A percentile compares a stretch with the other conserved stretches of the same genome.
These are phyloP conservation scores for Aspergillus vadensis DNA, from an alignment of 2,329 filamentous ascomycete species.

Conservation along the genomic window DNA sequence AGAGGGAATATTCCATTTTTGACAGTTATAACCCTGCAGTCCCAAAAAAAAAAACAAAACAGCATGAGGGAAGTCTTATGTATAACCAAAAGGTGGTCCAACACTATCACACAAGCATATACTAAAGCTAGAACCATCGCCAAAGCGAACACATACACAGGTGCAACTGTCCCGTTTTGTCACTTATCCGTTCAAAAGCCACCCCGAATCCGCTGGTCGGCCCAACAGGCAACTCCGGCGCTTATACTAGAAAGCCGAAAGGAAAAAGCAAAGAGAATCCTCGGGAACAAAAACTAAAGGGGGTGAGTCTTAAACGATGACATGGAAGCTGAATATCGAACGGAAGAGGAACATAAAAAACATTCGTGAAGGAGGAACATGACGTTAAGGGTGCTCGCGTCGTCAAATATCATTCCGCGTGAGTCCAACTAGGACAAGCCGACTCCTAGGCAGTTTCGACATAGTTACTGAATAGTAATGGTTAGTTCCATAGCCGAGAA, in stretches of 20 bases:
- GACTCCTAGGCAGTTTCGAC: conserved; percentile 35
- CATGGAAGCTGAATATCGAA: neutral
- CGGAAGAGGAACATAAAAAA: conserved; percentile 6
- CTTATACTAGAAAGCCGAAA: neutral
- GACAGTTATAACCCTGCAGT: neutral
- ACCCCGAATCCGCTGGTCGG: neutral
- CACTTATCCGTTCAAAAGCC: neutral
- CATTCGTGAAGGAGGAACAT: neutral
- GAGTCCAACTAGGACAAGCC: conserved; percentile 18
- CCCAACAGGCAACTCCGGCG: conserved; percentile 1
- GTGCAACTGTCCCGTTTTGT: neutral
- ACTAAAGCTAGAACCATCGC: neutral
- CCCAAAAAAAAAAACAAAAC: neutral
- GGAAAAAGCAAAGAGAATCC: neutral
- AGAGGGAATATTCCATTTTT: conserved; percentile 5
- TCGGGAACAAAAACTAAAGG: neutral
- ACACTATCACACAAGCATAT: neutral
- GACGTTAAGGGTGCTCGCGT: conserved; percentile 10
- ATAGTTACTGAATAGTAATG: conserved; percentile 35
- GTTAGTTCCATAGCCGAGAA: conserved; percentile 14
- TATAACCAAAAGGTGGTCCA: neutral
- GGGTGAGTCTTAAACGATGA: neutral
- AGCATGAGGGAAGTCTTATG: neutral
- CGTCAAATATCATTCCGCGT: conserved; percentile 29
- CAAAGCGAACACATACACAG: neutral